A percentile compares a stretch with the other conserved stretches of the same genome.
Conservation (phyloP, 257 asterid species). For the Misopates orontium region DNA sequence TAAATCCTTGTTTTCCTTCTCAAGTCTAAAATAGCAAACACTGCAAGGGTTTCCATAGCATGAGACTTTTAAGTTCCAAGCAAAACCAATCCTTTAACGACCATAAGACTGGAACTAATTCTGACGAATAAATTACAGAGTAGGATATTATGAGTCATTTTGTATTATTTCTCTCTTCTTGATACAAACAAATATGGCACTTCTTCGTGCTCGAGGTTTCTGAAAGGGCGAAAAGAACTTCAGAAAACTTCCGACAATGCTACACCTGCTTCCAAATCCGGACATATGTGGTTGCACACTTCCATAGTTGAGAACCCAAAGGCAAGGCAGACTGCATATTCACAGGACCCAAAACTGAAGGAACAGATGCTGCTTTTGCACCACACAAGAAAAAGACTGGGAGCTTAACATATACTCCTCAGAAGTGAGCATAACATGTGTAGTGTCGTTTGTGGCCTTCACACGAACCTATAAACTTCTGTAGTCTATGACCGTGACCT, state of each 20-base stretch:
- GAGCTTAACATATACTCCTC: constrained; percentile 19
- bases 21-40: neutral
- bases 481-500: constrained; percentile 94
- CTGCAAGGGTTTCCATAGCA: no score
- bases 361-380: constrained; percentile 16
- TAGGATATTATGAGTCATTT: neutral
- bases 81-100: no score
- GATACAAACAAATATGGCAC: neutral
- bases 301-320: neutral
- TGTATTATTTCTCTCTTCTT: neutral
- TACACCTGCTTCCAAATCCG: no score
- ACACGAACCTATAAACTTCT: constrained; percentile 69
- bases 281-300: no score
- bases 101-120: neutral
- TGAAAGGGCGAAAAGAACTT: constrained; percentile 2
- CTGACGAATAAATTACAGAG: neutral
- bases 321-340: no score
- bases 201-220: neutral
- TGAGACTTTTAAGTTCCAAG: no score
- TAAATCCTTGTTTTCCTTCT: neutral
- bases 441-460: neutral
- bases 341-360: neutral
- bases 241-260: neutral
- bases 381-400: constrained; percentile 1
- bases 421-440: neutral